Evolutionary conservation across 805 yeast genomes (phyloP), one percentile per base, ranked within the genome.

Genomic region (Suhomyces prunicola): DNA sequence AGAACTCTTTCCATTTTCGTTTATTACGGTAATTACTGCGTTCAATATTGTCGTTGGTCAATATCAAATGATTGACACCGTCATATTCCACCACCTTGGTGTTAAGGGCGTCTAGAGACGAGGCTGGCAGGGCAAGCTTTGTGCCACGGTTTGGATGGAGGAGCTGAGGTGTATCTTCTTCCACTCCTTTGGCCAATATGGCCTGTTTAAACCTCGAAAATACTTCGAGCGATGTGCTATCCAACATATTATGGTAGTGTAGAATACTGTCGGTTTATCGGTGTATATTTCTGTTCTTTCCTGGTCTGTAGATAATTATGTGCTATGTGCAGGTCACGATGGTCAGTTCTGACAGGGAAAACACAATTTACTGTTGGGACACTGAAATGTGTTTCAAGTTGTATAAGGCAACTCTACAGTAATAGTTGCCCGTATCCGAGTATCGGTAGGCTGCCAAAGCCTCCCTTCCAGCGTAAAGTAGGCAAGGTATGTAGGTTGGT

Each of bases 191-290:
- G 8, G 63, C 51, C 52, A 69, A 59, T 5, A 71, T 59, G 23
- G 79, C 71, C 60, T 71, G 70, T 56, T 72, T 75, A 60, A 75
- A 73, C 23, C 67, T 64, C 2, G 71, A 60, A 41, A 75, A 73
- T 12, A 72, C 66, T 42, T 73, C 78, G 27, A 74, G 59, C 7
- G 78, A 71, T 29, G 65, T 64, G 29, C 64, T 62, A 59, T 75
- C 80, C 50, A 74, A 66, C 77, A 73, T 72, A 33, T 36, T 53
- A 33, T 36, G 53, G 24, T 10, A 17, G 10, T 9, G 10, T n/a
- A 22, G 31, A 42, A 8, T 0, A 17, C 36, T 29, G 9, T n/a
- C 6, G 15, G 36, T 33, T 33, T 33, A 33, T 15, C 29, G 40
- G 49, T 46, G 44, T 41, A 41, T 19, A 41, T 19, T 19, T 41